Base-by-base conservation (phyloP, 768 basidiomycete species). In the Tremella fuciformis region DNA sequence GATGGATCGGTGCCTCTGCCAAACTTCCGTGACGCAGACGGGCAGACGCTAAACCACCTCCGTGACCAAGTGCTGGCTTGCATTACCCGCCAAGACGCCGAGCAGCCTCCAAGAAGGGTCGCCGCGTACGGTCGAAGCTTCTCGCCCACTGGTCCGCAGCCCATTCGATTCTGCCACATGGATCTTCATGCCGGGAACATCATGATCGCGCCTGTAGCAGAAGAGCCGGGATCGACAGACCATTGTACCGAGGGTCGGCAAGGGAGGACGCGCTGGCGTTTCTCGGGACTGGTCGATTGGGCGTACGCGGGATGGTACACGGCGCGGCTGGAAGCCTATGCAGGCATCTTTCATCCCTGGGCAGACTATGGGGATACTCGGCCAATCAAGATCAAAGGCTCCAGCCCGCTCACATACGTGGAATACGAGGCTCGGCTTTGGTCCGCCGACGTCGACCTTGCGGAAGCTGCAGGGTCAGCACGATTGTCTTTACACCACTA, bases 211-310 rank as follows among this genome's bases (percentile, higher is more conserved):
- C 29, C 29, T 34, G 29, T 34, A 4, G 29, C 29, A 11, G 29
- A 34, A 34, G 6, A 34, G 29, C 29, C 29, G 11, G 29, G 29
- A 11, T 34, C 29, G 11, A 34, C 29, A 34, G 21, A 50, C 49
- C 7, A 50, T n/a, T 34, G 29, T 34, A 4, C 4, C 29, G 29
- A 34, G 29, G 11, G 29, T 11, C 6, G 11, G 29, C 29, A 34
- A 34, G 29, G 4, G 11, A 11, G 11, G 11, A 4, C 6, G 4
- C 29, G 29, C 29, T n/a, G 49, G n/a, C 19, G 49, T 22, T 25
- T 50, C 25, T 50, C 49, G 8, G 49, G 49, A 50, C n/a, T 50
- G n/a, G n/a, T 50, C 49, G 49, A 50, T 25, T 50, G 49, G 49
- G 49, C 7, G 26, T 50, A 50, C n/a, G n/a, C 49, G n/a, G 49